These are phyloP conservation scores for Calonectria multiphialidica DNA, from an alignment of 2,329 filamentous ascomycete genomes.

Conservation along the genomic window DNA sequence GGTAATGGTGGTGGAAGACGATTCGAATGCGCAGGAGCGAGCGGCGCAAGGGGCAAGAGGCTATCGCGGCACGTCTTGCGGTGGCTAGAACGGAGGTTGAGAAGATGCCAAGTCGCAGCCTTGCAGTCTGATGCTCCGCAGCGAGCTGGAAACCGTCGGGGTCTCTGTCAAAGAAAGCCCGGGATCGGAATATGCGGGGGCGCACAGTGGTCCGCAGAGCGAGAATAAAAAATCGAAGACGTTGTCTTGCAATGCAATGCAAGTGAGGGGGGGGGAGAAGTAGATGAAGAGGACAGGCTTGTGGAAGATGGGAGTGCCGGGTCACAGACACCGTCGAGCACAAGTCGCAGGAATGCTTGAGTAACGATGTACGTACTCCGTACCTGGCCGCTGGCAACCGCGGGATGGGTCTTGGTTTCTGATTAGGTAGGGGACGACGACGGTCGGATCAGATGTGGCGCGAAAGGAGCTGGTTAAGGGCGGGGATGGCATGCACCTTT, in stretches of 20 bases:
- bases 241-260: conserved; percentile 29
- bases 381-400: background rate
- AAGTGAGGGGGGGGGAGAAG: conserved; percentile 27
- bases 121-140: conserved; percentile 13
- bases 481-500: conserved; percentile 3
- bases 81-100: conserved; percentile 26
- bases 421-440: conserved; percentile 9
- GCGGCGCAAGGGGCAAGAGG: conserved; percentile 22
- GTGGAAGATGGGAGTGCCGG: conserved; percentile 27
- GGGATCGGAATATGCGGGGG: conserved; percentile 13
- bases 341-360: background rate
- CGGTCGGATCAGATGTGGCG: conserved; percentile 7
- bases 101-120: conserved; percentile 14
- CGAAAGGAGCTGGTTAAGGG: conserved; percentile 6
- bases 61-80: conserved; percentile 27
- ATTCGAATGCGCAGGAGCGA: conserved; percentile 11
- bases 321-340: conserved; percentile 6
- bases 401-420: conserved; percentile 8
- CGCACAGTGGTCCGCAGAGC: conserved; percentile 14
- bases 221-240: conserved; percentile 21
- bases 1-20: conserved; percentile 20
- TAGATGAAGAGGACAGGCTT: conserved; percentile 2
- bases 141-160: conserved; percentile 46
- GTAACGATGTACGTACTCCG: conserved; percentile 2
- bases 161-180: conserved; percentile 54